Evolutionary conservation across 805 yeast species (phyloP).

Genomic region (Candida ipomoeae): DNA sequence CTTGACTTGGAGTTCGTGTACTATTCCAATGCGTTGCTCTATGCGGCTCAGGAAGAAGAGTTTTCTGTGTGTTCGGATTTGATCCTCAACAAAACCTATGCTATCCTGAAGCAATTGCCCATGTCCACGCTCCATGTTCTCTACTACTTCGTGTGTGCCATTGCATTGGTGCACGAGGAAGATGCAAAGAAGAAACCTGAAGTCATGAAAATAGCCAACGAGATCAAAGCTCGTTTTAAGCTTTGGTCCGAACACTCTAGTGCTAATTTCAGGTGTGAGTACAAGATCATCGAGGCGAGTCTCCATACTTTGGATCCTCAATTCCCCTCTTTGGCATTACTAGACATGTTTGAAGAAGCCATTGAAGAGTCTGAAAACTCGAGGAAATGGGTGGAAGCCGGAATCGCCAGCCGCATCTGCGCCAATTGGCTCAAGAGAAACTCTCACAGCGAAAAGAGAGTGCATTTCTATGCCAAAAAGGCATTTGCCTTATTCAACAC

Average conservation of each 20-base stretch:
- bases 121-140: slow-evolving; percentile 21
- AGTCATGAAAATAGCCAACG: slow-evolving; percentile 20
- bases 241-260: slow-evolving; percentile 37
- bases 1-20: slow-evolving; percentile 16
- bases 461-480: slow-evolving; percentile 31
- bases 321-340: slow-evolving; percentile 29
- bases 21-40: slow-evolving; percentile 14
- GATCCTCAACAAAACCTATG: slow-evolving; percentile 14
- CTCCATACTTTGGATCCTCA: slow-evolving; percentile 14
- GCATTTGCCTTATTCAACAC: slow-evolving; percentile 33
- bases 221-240: slow-evolving; percentile 23
- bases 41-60: slow-evolving; percentile 15
- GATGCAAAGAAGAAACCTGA: slow-evolving; percentile 16
- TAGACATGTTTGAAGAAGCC: slow-evolving; percentile 45
- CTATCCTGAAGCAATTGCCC: slow-evolving; percentile 21
- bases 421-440: slow-evolving; percentile 33
- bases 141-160: slow-evolving; percentile 19
- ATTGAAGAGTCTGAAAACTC: slow-evolving; percentile 33
- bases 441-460: slow-evolving; percentile 27
- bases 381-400: slow-evolving; percentile 35
- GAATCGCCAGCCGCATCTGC: slow-evolving; percentile 39
- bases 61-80: slow-evolving; percentile 18
- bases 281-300: slow-evolving; percentile 31
- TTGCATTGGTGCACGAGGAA: slow-evolving; percentile 19
- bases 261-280: slow-evolving; percentile 35